These are phyloP conservation scores for Candida vartiovaarae DNA, from an alignment of 805 yeast genomes.

Conservation along the genomic window DNA sequence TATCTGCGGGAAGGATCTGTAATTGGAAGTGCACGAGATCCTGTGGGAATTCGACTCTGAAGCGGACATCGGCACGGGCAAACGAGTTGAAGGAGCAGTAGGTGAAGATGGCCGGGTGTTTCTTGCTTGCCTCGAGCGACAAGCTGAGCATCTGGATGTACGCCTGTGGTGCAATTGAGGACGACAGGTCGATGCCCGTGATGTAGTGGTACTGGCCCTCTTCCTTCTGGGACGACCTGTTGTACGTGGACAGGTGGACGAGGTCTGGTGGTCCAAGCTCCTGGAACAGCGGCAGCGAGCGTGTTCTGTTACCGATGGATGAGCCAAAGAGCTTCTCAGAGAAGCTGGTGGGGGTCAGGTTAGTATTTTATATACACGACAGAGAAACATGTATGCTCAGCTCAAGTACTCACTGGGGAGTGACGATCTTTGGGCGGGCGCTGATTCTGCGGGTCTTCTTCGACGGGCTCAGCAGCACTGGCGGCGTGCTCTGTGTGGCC, in stretches of 20 bases:
- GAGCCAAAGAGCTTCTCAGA: slow-evolving; percentile 45
- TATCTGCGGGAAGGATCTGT: slow-evolving; percentile 28
- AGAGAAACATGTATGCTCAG: background rate
- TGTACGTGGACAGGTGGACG: slow-evolving; percentile 39
- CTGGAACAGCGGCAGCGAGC: slow-evolving; percentile 29
- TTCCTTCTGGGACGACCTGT: slow-evolving; percentile 29
- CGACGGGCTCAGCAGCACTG: background rate
- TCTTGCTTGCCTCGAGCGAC: slow-evolving; percentile 13
- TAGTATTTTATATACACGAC: too few species aligned
- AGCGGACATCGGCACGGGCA: slow-evolving; percentile 59
- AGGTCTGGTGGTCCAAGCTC: slow-evolving; percentile 77
- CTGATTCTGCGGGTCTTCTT: background rate
- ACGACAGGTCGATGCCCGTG: slow-evolving; percentile 41
- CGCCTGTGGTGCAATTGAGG: slow-evolving; percentile 39
- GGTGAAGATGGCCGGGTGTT: slow-evolving; percentile 32
- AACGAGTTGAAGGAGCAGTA: slow-evolving; percentile 72
- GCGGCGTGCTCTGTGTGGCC: background rate
- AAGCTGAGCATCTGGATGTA: slow-evolving; percentile 34
- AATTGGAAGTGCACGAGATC: slow-evolving; percentile 26
- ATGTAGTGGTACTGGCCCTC: slow-evolving; percentile 43
- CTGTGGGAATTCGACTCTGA: slow-evolving; percentile 52
- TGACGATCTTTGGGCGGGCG: slow-evolving; percentile 11
- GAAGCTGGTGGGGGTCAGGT: slow-evolving; percentile 26
- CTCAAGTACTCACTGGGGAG: slow-evolving; percentile 15
- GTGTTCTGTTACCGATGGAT: slow-evolving; percentile 44